phyloP scores from a whole-genome alignment of 148 eudicot species.

The Amaranthus palmeri region DNA sequence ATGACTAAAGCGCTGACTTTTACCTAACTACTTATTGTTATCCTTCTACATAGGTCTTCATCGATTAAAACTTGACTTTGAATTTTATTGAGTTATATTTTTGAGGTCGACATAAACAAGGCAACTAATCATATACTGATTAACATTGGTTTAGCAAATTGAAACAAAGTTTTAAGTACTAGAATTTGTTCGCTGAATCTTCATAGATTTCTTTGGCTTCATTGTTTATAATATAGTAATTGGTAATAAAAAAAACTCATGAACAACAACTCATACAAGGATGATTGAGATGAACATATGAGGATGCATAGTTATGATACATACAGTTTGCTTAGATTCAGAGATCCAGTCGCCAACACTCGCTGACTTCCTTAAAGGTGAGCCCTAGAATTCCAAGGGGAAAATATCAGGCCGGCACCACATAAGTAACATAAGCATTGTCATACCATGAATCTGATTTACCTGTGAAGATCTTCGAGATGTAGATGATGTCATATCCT shows the following conservation, averaged over 20 bases:
- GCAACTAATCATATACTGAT: too few relatives aligned
- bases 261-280: neutral
- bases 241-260: neutral
- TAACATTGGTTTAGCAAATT: too few relatives aligned
- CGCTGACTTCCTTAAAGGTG: constrained; percentile 79
- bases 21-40: too few relatives aligned
- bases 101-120: too few relatives aligned
- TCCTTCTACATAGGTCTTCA: too few relatives aligned
- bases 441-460: constrained; percentile 13
- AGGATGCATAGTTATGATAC: constrained; percentile 24
- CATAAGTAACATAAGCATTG: neutral
- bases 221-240: neutral
- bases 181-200: too few relatives aligned
- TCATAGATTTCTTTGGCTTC: too few relatives aligned
- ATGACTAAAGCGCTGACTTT: too few relatives aligned
- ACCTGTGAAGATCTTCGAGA: constrained; percentile 63
- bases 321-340: constrained; percentile 72
- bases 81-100: too few relatives aligned
- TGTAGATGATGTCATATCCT: constrained; percentile 69
- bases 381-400: constrained; percentile 44
- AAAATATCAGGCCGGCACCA: constrained; percentile 30
- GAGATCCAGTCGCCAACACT: constrained; percentile 88
- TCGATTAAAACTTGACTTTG: too few relatives aligned
- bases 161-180: too few relatives aligned
- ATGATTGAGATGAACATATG: neutral